phyloP scores from a whole-genome alignment of 2,329 filamentous ascomycete genomes.

The Hypoxylon sp. region DNA sequence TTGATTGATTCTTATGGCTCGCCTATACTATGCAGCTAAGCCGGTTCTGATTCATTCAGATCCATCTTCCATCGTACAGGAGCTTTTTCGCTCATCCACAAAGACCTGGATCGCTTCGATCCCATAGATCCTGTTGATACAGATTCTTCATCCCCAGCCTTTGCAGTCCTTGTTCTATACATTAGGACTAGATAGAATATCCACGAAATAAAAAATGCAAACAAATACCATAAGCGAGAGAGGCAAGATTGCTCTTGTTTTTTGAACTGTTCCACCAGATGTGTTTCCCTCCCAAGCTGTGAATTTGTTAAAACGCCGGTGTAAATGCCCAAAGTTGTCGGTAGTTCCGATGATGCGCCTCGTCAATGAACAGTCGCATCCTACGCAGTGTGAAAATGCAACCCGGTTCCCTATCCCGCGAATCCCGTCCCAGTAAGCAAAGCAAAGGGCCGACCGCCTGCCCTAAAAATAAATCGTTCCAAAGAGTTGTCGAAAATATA shows the following conservation, averaged over 20 bases:
- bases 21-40: constrained; percentile 25
- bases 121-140: constrained; percentile 33
- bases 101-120: constrained; percentile 23
- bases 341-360: constrained; percentile 43
- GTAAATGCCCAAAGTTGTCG: constrained; percentile 43
- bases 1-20: constrained; percentile 30
- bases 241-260: constrained; percentile 42
- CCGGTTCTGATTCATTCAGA: constrained; percentile 25
- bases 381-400: constrained; percentile 36
- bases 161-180: constrained; percentile 44
- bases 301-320: constrained; percentile 40
- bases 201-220: constrained; percentile 22
- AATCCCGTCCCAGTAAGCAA: constrained; percentile 44
- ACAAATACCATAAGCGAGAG: constrained; percentile 31
- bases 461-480: constrained; percentile 19
- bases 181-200: constrained; percentile 41
- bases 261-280: constrained; percentile 34
- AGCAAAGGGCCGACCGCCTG: constrained; percentile 29
- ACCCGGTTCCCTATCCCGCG: constrained; percentile 36
- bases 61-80: constrained; percentile 38
- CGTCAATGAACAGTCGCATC: constrained; percentile 42
- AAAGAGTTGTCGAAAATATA: constrained; percentile 23
- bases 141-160: constrained; percentile 21
- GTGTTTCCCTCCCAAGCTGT: constrained; percentile 11
- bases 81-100: constrained; percentile 22